Evolutionary conservation across 129 eudicot genomes (phyloP), one percentile per base, ranked within the genome.

Genomic region (Helianthus annuus): DNA sequence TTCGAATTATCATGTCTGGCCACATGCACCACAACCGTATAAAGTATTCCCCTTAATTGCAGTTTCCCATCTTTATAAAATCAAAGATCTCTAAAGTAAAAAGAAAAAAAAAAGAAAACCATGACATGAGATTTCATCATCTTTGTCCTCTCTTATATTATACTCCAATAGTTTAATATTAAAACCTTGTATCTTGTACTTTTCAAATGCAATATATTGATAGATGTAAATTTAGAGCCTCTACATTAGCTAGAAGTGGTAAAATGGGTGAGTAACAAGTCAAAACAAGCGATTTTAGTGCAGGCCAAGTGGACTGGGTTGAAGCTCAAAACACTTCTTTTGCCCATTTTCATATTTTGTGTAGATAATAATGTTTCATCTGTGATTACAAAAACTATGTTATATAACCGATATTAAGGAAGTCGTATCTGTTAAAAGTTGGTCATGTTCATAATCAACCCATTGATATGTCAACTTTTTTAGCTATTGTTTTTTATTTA

Each of bases 11-110:
- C 68, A 78, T 79, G 85, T 83, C 76, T 88, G 89, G 82, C 91
- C 91, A 85, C 91, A 81, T 83, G 89, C 82, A 65, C 82, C 87
- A 81, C 86, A 72, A 71, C 69, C 85, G 56, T 68, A 76, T 76
- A 83, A 78, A 69, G 78, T 82, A 84, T 46, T 66, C 75, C 74
- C 80, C 80, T 76, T 76, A 57, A 45, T 76, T 67, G 44, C 49
- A 76, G 40, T 56, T 59, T 48, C 64, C 64, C 32, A 59, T 68
- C 68, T 68, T 74, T 68, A 42, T 64, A 60, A 17, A 77, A 69
- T 77, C 81, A 77, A 77, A 77, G 70, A 77, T 77, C 76, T 77
- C 68, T 17, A 69, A 77, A 69, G 71, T 69, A 45, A 22, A 49
- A 79, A 67, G 58, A 34, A 38, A 60, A 76, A 67, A 76, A 34